Evolutionary conservation across 208 protist species (phyloP).

Genomic region (Hexamita inflata): DNA sequence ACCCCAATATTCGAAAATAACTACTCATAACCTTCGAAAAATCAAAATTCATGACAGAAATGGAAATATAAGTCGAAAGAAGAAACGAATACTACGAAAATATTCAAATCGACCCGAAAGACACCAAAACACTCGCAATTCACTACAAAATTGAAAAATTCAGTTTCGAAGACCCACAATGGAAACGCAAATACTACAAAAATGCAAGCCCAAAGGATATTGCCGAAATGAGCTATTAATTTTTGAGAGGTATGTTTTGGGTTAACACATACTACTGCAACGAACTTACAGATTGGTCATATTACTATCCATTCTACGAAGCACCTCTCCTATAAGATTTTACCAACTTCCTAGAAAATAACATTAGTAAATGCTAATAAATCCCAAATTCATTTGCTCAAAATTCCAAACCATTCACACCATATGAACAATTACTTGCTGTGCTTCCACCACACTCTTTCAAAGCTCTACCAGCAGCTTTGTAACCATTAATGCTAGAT

Average conservation of each 20-base stretch:
- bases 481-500: constrained; percentile 48
- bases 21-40: not conserved
- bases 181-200: not conserved
- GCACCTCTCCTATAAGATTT: constrained; percentile 75
- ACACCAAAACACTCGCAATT: not conserved
- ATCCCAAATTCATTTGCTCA: constrained; percentile 38
- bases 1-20: not conserved
- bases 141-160: not conserved
- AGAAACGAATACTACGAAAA: not conserved
- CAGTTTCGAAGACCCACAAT: not conserved
- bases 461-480: constrained; percentile 61
- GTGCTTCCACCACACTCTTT: constrained; percentile 65
- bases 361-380: not conserved
- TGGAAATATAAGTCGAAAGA: not conserved
- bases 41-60: not conserved
- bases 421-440: constrained; percentile 88
- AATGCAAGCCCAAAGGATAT: not conserved
- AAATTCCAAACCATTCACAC: constrained; percentile 72
- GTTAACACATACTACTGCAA: constrained; percentile 95
- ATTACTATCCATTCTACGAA: constrained; percentile 96
- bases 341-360: not conserved
- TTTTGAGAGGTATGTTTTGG: constrained; percentile 87
- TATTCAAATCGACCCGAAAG: not conserved
- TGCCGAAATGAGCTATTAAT: constrained; percentile 52
- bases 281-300: constrained; percentile 77